Base-by-base conservation (phyloP, 2,329 filamentous ascomycete genomes). In the Leptographium wingfieldii region DNA sequence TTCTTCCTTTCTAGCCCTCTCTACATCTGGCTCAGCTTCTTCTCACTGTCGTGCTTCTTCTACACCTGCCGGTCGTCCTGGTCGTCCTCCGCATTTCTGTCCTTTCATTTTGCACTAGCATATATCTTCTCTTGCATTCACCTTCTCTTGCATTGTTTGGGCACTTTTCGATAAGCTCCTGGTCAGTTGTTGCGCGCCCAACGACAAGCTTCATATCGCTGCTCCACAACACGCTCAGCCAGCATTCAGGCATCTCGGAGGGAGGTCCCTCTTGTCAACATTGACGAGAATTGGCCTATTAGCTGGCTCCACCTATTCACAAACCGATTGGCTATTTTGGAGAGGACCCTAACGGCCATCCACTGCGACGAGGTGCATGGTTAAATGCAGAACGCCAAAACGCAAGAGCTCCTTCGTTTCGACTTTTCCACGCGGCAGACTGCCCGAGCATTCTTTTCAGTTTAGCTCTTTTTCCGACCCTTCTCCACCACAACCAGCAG, bases 141-240 rank as follows among this genome's bases (percentile, higher is more conserved):
- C 27, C 31, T 54, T 22, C 31, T 38, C 27, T 38, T 11, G 31
- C 3, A 10, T 12, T 12, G 22, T 55, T 38, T 55, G 33, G 7
- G 27, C 46, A 35, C 46, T 25, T 40, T 38, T 40, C 53, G n/a
- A 55, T 9, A 25, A 5, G 52, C 55, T 57, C 33, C 54, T 56
- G 54, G 19, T 10, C 31, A 25, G 56, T 56, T 53, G 53, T 55
- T 59, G 60, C 59, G 56, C 60, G 60, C 56, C 40, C 43, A 19
- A 55, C 22, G 3, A 48, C 38, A 53, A n/a, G 14, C 22, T 25
- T 40, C n/a, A 25, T 35, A 25, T 22, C 31, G 11, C 33, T 22
- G 40, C 53, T 55, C 53, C 53, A 55, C 53, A 55, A 33, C 31
- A 10, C 53, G 16, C 19, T 29, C 14, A 12, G 29, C n/a, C 31